Percentiles rank a stretch among this genome's conserved stretches.
phyloP scores from a whole-genome alignment of 2,329 filamentous ascomycete genomes.

The Magnaporthiopsis poae region DNA sequence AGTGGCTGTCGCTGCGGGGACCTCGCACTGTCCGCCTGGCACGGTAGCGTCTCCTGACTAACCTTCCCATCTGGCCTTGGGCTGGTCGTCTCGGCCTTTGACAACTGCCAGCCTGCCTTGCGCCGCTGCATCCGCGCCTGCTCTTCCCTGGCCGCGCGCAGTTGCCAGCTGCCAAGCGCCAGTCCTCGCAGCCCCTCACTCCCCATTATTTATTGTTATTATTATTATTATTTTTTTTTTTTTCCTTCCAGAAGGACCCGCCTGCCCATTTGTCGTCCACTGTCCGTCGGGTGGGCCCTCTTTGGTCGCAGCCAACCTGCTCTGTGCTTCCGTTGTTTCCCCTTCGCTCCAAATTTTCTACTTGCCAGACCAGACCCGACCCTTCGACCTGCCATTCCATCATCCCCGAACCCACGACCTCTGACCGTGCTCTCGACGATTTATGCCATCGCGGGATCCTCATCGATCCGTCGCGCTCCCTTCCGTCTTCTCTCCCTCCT shows the following conservation, averaged over 20 bases:
- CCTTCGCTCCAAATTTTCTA: slow-evolving; percentile 5
- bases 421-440: slow-evolving; percentile 2
- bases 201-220: background rate
- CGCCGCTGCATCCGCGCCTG: background rate
- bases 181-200: slow-evolving; percentile 2
- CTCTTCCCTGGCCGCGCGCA: background rate
- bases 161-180: slow-evolving; percentile 4
- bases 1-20: background rate
- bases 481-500: background rate
- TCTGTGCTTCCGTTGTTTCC: background rate
- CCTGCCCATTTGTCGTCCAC: background rate
- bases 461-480: background rate
- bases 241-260: slow-evolving; percentile 3
- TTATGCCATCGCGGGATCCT: slow-evolving; percentile 5
- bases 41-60: background rate
- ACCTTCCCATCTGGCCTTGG: background rate
- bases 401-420: background rate
- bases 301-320: slow-evolving; percentile 1
- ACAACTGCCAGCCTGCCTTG: background rate
- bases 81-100: background rate
- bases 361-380: background rate
- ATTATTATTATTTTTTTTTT: background rate
- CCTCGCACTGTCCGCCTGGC: background rate
- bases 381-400: background rate
- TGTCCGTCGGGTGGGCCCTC: background rate